Percentiles rank a stretch among this genome's conserved stretches.
phyloP scores from a whole-genome alignment of 208 protist genomes.

The Acanthamoeba royreba region DNA sequence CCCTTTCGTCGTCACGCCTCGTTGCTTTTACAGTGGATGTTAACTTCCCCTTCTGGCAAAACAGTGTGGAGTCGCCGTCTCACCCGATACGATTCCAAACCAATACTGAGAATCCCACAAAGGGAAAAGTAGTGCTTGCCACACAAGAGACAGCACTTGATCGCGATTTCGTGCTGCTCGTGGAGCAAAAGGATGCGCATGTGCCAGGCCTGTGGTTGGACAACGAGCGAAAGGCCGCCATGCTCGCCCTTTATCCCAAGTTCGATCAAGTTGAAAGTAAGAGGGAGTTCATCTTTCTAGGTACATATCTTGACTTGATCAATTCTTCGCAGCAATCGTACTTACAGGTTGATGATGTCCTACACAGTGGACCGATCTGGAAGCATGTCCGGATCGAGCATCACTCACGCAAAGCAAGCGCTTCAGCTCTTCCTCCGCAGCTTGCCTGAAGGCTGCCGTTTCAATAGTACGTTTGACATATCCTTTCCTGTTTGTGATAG shows the following conservation, averaged over 20 bases:
- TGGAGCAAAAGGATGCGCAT: conserved; percentile 4
- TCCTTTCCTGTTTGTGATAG: too few relatives aligned
- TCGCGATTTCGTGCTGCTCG: conserved; percentile 20
- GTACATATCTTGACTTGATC: background rate
- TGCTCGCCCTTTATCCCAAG: conserved; percentile 2
- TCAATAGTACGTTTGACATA: conserved; percentile 31
- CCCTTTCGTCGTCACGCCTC: background rate
- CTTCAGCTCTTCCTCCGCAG: conserved; percentile 65
- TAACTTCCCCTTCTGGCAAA: background rate
- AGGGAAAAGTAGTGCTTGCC: background rate
- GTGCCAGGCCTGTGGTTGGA: background rate
- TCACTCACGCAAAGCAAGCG: conserved; percentile 52
- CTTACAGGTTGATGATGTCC: background rate
- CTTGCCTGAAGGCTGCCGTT: conserved; percentile 48
- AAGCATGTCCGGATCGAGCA: conserved; percentile 59
- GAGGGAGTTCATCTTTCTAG: background rate
- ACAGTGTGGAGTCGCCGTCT: conserved; percentile 35
- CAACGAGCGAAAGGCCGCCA: background rate
- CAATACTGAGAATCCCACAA: background rate
- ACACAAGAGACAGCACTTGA: background rate
- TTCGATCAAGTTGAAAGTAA: background rate
- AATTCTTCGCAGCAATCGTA: background rate
- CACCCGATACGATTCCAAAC: background rate
- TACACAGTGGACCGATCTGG: conserved; percentile 60
- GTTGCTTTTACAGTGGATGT: background rate